These are phyloP conservation scores for Aegle marmelos DNA, from an alignment of 345 rosid genomes.

Conservation along the genomic window DNA sequence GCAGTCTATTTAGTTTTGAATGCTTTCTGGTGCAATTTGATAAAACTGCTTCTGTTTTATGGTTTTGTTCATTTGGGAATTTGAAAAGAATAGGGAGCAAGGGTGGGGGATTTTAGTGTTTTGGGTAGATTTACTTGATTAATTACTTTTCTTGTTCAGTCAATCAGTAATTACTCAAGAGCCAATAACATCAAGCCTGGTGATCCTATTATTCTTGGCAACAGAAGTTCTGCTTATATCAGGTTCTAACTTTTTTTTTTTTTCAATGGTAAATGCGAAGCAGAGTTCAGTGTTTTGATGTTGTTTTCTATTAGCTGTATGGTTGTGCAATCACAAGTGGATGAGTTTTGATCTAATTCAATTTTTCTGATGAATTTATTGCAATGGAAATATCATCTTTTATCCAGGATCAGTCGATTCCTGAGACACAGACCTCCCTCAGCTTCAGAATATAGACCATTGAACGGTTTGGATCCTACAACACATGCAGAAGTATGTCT, in stretches of 20 bases:
- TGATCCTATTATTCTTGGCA: conserved; percentile 76
- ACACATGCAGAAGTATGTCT: conserved; percentile 86
- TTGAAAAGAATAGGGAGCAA: not conserved
- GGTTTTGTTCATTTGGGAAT: not conserved
- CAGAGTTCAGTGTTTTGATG: not conserved
- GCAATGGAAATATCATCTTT: conserved; percentile 19
- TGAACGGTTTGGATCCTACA: conserved; percentile 87
- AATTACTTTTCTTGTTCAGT: conserved; percentile 36
- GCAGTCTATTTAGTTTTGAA: not conserved
- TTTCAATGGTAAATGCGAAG: not conserved
- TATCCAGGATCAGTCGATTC: conserved; percentile 69
- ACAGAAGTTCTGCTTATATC: conserved; percentile 78
- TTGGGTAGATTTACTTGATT: conserved; percentile 3
- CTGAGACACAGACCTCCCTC: conserved; percentile 70
- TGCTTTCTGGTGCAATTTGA: not conserved
- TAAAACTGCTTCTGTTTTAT: not conserved
- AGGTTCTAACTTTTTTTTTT: conserved; percentile 38
- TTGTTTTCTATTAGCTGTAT: not conserved
- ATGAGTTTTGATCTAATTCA: not conserved
- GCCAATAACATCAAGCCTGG: conserved; percentile 69
- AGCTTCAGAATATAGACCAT: conserved; percentile 65
- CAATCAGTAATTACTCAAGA: conserved; percentile 68
- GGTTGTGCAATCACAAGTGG: conserved; percentile 7
- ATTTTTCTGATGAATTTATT: conserved; percentile 13
- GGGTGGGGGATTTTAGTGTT: not conserved